These are phyloP conservation scores for Extremus antarcticus DNA, from an alignment of 495 filamentous ascomycete species.

Conservation along the genomic window DNA sequence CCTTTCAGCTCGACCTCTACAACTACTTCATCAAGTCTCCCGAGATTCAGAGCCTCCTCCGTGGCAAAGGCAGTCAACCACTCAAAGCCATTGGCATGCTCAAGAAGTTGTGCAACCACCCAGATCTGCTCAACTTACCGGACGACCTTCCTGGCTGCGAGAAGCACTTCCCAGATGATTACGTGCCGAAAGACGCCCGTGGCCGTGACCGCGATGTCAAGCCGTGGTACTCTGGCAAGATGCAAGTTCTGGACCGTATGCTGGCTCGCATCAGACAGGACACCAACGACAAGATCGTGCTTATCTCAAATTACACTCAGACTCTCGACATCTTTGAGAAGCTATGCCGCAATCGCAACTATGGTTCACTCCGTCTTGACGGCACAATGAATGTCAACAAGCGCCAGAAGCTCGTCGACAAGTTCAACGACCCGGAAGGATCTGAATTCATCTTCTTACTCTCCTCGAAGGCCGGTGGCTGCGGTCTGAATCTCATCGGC, in stretches of 20 bases:
- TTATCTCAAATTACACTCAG: slow-evolving; percentile 97
- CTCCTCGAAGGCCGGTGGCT: slow-evolving; percentile 92
- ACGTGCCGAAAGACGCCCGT: slow-evolving; percentile 71
- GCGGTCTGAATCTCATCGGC: slow-evolving; percentile 92
- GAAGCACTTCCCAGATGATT: slow-evolving; percentile 73
- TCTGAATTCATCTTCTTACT: slow-evolving; percentile 89
- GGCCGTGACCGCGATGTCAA: slow-evolving; percentile 88
- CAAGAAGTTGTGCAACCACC: slow-evolving; percentile 98
- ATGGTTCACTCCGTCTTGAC: slow-evolving; percentile 82
- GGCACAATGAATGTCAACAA: slow-evolving; percentile 97
- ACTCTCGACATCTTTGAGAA: slow-evolving; percentile 92
- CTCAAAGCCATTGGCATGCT: slow-evolving; percentile 92
- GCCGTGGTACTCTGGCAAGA: slow-evolving; percentile 95
- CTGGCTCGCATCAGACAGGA: slow-evolving; percentile 90
- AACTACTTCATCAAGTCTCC: slow-evolving; percentile 95
- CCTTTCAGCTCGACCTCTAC: slow-evolving; percentile 87
- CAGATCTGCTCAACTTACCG: slow-evolving; percentile 77
- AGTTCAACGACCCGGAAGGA: slow-evolving; percentile 92
- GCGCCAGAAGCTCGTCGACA: slow-evolving; percentile 92
- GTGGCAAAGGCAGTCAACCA: slow-evolving; percentile 91
- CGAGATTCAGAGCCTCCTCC: slow-evolving; percentile 81
- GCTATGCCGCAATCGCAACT: slow-evolving; percentile 73
- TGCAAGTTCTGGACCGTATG: slow-evolving; percentile 97
- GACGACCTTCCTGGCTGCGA: slow-evolving; percentile 84
- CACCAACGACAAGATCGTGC: slow-evolving; percentile 97